Percentiles rank a stretch among this genome's conserved stretches.
Evolutionary conservation across 2,329 filamentous ascomycete species (phyloP).

Genomic region (Phaeosphaeria sp.): DNA sequence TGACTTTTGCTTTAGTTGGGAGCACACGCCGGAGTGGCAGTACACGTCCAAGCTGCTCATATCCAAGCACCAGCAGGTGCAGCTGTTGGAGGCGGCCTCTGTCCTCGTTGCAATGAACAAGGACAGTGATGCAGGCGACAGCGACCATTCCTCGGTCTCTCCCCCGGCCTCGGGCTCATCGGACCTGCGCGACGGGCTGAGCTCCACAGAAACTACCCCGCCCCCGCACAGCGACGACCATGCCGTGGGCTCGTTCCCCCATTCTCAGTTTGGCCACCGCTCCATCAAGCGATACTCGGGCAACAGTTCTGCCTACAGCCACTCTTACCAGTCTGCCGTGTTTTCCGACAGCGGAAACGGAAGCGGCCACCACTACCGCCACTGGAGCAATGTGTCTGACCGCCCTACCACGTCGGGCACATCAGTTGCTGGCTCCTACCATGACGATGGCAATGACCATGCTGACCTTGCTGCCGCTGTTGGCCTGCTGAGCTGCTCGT

Average conservation of each 20-base stretch:
- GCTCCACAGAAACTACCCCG: conserved; percentile 91
- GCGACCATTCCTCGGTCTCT: conserved; percentile 82
- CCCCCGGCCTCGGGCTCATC: conserved; percentile 83
- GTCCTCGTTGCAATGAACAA: conserved; percentile 90
- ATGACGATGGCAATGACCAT: conserved; percentile 72
- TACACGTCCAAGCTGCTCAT: conserved; percentile 97
- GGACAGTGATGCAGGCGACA: conserved; percentile 67
- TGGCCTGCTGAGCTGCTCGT: conserved; percentile 88
- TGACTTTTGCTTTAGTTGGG: conserved; percentile 75
- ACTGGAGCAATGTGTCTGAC: conserved; percentile 72
- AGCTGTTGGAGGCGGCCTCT: conserved; percentile 95
- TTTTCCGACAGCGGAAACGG: conserved; percentile 63
- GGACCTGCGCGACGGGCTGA: conserved; percentile 75
- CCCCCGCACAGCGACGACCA: conserved; percentile 77
- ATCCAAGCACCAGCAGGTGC: conserved; percentile 99
- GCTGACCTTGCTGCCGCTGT: conserved; percentile 89
- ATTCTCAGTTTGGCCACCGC: conserved; percentile 42
- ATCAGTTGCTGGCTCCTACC: conserved; percentile 68
- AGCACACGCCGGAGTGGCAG: conserved; percentile 98
- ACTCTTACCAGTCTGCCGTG: conserved; percentile 80
- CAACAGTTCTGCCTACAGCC: conserved; percentile 64
- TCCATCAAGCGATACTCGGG: conserved; percentile 55
- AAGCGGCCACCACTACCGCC: conserved; percentile 68
- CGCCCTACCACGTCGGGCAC: conserved; percentile 76
- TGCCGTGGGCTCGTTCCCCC: conserved; percentile 56